Evolutionary conservation across 371 early-diverging fungal species (phyloP).

Genomic region (Mortierella sp.): DNA sequence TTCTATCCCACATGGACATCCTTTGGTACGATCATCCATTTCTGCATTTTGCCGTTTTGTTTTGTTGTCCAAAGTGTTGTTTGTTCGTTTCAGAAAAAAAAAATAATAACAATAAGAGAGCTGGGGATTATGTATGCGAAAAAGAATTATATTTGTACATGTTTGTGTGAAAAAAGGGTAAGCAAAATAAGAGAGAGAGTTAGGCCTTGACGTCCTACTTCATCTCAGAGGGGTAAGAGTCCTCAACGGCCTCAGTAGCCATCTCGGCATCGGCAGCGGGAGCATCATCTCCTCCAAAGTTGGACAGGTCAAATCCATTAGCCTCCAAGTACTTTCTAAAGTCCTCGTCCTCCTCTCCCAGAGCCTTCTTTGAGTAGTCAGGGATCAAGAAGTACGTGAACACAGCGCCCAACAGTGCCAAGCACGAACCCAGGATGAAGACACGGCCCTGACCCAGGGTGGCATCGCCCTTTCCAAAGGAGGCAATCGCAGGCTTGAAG

Average conservation of each 20-base stretch:
- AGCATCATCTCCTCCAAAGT: constrained; percentile 50
- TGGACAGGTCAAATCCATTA: constrained; percentile 65
- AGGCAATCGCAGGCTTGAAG: constrained; percentile 62
- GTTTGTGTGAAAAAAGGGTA: background rate
- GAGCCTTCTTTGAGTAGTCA: constrained; percentile 60
- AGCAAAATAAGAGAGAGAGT: background rate
- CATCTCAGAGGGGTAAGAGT: constrained; percentile 9
- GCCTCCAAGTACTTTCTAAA: constrained; percentile 65
- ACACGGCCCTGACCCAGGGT: constrained; percentile 60
- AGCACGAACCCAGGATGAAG: constrained; percentile 66
- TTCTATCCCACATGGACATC: background rate
- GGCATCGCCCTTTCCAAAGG: constrained; percentile 60
- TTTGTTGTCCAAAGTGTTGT: background rate
- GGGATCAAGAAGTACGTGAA: constrained; percentile 62
- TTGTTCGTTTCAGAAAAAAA: background rate
- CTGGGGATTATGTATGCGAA: background rate
- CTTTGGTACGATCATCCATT: background rate
- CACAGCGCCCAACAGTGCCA: constrained; percentile 63
- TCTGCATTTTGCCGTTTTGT: background rate
- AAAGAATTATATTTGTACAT: background rate
- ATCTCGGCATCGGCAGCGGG: background rate
- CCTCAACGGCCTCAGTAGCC: too few species aligned
- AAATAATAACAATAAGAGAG: background rate
- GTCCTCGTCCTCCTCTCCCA: constrained; percentile 67
- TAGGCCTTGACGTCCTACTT: constrained; percentile 19